These are phyloP conservation scores for Aureobasidium sp. DNA, from an alignment of 2,329 filamentous ascomycete species.

Conservation along the genomic window DNA sequence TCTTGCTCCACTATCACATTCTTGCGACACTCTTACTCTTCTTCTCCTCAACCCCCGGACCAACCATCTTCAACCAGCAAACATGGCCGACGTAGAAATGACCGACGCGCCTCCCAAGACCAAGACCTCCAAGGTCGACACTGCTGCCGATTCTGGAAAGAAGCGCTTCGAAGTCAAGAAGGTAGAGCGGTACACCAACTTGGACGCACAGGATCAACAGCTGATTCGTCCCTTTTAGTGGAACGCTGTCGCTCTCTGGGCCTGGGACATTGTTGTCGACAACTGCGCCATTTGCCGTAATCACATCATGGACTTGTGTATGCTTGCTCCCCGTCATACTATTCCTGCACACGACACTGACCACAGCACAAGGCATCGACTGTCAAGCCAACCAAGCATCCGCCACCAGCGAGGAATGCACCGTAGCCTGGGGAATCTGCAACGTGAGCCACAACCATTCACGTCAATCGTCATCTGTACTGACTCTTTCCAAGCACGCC, in stretches of 20 bases:
- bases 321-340: constrained; percentile 27
- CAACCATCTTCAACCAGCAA: constrained; percentile 19
- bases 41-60: constrained; percentile 21
- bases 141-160: constrained; percentile 61
- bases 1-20: background rate
- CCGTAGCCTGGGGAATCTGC: constrained; percentile 97
- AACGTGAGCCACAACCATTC: constrained; percentile 62
- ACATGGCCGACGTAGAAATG: constrained; percentile 96
- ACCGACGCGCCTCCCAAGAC: constrained; percentile 63
- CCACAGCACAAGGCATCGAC: constrained; percentile 64
- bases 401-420: constrained; percentile 95
- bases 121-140: constrained; percentile 45
- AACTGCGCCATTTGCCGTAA: constrained; percentile 99
- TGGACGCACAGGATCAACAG: constrained; percentile 12
- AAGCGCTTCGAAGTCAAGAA: constrained; percentile 99
- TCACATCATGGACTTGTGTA: constrained; percentile 99
- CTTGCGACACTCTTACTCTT: background rate
- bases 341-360: background rate
- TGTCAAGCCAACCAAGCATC: constrained; percentile 98
- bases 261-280: constrained; percentile 98
- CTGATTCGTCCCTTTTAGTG: constrained; percentile 52
- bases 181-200: constrained; percentile 46
- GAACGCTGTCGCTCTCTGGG: constrained; percentile 97
- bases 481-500: constrained; percentile 63
- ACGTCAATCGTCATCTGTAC: constrained; percentile 20